Percentiles rank a stretch among this genome's conserved stretches.
These are phyloP conservation scores for Cladophialophora carrionii DNA, from an alignment of 2,329 filamentous ascomycete genomes.

Conservation along the genomic window DNA sequence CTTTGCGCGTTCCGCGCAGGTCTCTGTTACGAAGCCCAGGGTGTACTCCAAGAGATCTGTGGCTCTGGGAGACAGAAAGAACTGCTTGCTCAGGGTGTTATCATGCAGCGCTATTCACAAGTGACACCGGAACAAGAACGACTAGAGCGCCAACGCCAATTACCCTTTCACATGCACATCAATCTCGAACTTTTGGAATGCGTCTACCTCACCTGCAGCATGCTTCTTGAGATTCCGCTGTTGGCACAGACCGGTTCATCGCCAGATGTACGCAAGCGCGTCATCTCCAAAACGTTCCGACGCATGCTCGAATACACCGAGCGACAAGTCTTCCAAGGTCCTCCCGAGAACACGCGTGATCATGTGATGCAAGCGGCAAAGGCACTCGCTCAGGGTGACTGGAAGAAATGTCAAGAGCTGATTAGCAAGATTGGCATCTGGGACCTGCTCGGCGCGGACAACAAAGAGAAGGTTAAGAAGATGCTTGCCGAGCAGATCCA, in stretches of 20 bases:
- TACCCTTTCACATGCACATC: conserved; percentile 99
- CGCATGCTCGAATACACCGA: conserved; percentile 99
- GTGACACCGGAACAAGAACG: conserved; percentile 98
- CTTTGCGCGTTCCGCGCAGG: conserved; percentile 98
- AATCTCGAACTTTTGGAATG: conserved; percentile 98
- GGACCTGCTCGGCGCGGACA: conserved; percentile 89
- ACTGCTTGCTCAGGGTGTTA: conserved; percentile 93
- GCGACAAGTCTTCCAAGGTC: conserved; percentile 97
- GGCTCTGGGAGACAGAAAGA: conserved; percentile 98
- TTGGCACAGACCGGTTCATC: conserved; percentile 96
- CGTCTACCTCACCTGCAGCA: conserved; percentile 97
- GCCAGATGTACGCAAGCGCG: conserved; percentile 92
- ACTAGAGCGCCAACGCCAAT: conserved; percentile 92
- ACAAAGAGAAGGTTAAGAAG: conserved; percentile 79
- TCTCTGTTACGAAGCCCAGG: conserved; percentile 95
- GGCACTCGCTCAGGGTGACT: conserved; percentile 92
- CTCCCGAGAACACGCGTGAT: conserved; percentile 97
- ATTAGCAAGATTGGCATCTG: conserved; percentile 99
- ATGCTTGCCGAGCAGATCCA: conserved; percentile 99
- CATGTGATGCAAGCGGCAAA: conserved; percentile 99
- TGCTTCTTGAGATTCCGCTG: conserved; percentile 97
- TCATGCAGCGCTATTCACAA: conserved; percentile 95
- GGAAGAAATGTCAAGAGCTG: conserved; percentile 93
- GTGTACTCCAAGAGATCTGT: conserved; percentile 96
- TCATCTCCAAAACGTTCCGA: conserved; percentile 99